Evolutionary conservation across 2,329 filamentous ascomycete species (phyloP).

Genomic region (Cordyceps farinosa): DNA sequence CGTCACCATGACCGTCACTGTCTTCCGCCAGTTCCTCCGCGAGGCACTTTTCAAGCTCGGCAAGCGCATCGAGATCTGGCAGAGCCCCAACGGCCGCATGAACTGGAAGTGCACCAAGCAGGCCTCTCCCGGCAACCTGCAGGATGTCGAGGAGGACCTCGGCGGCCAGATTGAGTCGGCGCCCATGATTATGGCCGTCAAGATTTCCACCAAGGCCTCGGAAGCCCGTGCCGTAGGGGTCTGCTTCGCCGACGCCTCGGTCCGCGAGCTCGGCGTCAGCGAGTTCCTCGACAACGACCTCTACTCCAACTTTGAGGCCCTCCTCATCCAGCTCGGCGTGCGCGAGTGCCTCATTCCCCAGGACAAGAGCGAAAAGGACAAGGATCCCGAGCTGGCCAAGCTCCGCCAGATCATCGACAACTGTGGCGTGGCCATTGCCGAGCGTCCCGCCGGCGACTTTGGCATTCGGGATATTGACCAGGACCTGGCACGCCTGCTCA

Average conservation of each 20-base stretch:
- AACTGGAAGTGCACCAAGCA: slow-evolving; percentile 91
- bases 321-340: slow-evolving; percentile 93
- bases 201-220: slow-evolving; percentile 80
- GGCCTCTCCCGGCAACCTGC: slow-evolving; percentile 91
- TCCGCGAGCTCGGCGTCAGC: slow-evolving; percentile 90
- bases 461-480: slow-evolving; percentile 91
- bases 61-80: slow-evolving; percentile 89
- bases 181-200: slow-evolving; percentile 92
- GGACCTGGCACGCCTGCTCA: slow-evolving; percentile 80
- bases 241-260: slow-evolving; percentile 95
- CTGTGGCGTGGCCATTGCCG: slow-evolving; percentile 85
- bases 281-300: slow-evolving; percentile 99
- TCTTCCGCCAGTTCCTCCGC: slow-evolving; percentile 91
- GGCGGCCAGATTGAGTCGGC: slow-evolving; percentile 82
- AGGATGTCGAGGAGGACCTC: slow-evolving; percentile 94
- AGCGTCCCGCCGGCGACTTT: slow-evolving; percentile 74
- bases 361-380: slow-evolving; percentile 75
- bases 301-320: slow-evolving; percentile 95
- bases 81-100: slow-evolving; percentile 70
- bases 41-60: slow-evolving; percentile 90
- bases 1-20: slow-evolving; percentile 91
- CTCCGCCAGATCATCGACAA: slow-evolving; percentile 85
- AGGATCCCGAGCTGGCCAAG: slow-evolving; percentile 85
- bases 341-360: slow-evolving; percentile 87
- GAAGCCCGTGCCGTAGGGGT: slow-evolving; percentile 88